Percentiles rank a stretch among this genome's conserved stretches.
Conservation (phyloP, 306 rosid species). For the Cicer arietinum region DNA sequence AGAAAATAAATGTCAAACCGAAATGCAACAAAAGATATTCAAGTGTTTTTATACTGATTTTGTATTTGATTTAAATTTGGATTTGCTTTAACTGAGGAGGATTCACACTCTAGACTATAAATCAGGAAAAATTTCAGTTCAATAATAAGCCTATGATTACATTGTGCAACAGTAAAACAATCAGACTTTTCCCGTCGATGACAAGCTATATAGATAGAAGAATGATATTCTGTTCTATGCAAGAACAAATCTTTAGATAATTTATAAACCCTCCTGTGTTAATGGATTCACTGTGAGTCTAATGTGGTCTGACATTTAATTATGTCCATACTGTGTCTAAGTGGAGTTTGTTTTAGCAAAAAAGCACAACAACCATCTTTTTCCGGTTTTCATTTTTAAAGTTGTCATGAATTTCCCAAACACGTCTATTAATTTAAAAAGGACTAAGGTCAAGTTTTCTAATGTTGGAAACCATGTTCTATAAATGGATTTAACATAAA, state of each 20-base stretch:
- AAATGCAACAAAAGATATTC: conserved; percentile 14
- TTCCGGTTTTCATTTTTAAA: neutral
- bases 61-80: neutral
- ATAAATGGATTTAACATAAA: neutral
- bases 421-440: no score
- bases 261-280: no score
- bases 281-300: no score
- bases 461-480: neutral
- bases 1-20: conserved; percentile 34
- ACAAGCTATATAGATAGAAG: neutral
- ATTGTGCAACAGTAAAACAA: neutral
- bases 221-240: neutral
- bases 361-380: neutral
- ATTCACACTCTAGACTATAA: neutral
- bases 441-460: neutral
- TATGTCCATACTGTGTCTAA: neutral
- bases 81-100: neutral
- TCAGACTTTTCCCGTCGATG: neutral
- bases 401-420: no score
- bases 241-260: neutral
- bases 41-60: neutral
- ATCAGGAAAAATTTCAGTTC: neutral
- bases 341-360: neutral
- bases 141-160: neutral
- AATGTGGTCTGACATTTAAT: neutral